These are phyloP conservation scores for Cladosporium sp. DNA, from an alignment of 2,329 filamentous ascomycete species.

Conservation along the genomic window DNA sequence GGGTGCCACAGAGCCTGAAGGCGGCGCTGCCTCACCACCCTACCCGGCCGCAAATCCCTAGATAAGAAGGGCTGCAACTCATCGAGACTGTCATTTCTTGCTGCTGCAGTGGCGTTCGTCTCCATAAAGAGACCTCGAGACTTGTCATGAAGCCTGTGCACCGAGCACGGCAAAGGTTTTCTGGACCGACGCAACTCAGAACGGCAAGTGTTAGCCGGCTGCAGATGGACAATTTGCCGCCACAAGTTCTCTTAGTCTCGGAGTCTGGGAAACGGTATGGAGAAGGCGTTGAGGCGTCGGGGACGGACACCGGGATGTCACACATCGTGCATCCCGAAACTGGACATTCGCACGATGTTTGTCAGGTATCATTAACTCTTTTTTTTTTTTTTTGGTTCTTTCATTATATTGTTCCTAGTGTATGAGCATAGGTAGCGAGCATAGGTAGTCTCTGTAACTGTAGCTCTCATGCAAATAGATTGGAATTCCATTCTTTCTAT, in stretches of 20 bases:
- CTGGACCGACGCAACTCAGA: neutral
- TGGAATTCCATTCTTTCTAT: neutral
- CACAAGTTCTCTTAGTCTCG: neutral
- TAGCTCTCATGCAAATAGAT: neutral
- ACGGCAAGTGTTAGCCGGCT: neutral
- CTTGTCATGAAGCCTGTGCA: neutral
- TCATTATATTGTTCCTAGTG: neutral
- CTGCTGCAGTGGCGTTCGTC: neutral
- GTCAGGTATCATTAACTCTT: neutral
- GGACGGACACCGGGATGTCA: neutral
- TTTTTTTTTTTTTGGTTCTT: neutral
- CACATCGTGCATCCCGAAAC: neutral
- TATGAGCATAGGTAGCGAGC: slow-evolving; percentile 8
- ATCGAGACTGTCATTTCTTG: neutral
- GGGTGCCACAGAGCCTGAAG: neutral
- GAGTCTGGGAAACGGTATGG: neutral
- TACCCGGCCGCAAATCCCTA: slow-evolving; percentile 15
- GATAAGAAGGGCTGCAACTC: neutral
- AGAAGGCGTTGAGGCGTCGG: neutral
- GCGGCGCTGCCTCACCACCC: slow-evolving; percentile 13
- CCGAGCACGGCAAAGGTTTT: neutral
- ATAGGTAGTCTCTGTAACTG: slow-evolving; percentile 11
- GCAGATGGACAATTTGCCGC: neutral
- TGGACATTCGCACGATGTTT: neutral
- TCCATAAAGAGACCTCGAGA: neutral